Evolutionary conservation across 768 basidiomycete species (phyloP).

Genomic region (Cystobasidiopsis lactophilus): DNA sequence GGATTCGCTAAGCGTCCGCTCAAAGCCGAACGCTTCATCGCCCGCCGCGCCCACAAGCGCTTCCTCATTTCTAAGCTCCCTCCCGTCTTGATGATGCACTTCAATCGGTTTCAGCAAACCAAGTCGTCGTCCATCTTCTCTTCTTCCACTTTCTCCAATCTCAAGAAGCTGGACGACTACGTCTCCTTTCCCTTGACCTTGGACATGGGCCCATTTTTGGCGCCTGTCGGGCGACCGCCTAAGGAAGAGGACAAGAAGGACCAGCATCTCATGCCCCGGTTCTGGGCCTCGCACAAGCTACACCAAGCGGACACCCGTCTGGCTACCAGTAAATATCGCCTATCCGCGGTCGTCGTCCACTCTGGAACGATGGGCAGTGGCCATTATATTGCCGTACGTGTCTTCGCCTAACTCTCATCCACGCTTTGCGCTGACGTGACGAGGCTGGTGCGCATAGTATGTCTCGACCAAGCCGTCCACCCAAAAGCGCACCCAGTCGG

Average conservation of each 20-base stretch:
- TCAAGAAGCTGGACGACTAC: slow-evolving; percentile 74
- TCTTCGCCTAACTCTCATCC: neutral
- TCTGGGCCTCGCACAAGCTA: neutral
- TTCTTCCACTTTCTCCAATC: slow-evolving; percentile 31
- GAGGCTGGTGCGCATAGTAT: slow-evolving; percentile 10
- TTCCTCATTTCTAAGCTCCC: slow-evolving; percentile 63
- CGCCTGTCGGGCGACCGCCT: slow-evolving; percentile 34
- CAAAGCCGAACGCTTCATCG: slow-evolving; percentile 39
- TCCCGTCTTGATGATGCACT: slow-evolving; percentile 70
- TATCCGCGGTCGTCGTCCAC: slow-evolving; percentile 25
- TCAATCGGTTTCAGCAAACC: slow-evolving; percentile 83
- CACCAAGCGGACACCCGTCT: slow-evolving; percentile 2
- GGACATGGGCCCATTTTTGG: slow-evolving; percentile 65
- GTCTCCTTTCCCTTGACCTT: slow-evolving; percentile 72
- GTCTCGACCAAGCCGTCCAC: slow-evolving; percentile 5
- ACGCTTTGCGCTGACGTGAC: no score
- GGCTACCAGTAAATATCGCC: slow-evolving; percentile 20
- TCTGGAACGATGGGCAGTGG: slow-evolving; percentile 19
- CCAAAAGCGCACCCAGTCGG: neutral
- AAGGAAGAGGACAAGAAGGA: slow-evolving; percentile 15
- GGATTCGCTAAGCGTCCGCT: slow-evolving; percentile 13
- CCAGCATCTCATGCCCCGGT: neutral
- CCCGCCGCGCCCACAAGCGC: slow-evolving; percentile 74
- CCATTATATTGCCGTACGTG: neutral
- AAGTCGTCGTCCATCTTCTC: slow-evolving; percentile 27